Evolutionary conservation across 2,329 filamentous ascomycete genomes (phyloP).

Genomic region (Amesomyces nigricolor): DNA sequence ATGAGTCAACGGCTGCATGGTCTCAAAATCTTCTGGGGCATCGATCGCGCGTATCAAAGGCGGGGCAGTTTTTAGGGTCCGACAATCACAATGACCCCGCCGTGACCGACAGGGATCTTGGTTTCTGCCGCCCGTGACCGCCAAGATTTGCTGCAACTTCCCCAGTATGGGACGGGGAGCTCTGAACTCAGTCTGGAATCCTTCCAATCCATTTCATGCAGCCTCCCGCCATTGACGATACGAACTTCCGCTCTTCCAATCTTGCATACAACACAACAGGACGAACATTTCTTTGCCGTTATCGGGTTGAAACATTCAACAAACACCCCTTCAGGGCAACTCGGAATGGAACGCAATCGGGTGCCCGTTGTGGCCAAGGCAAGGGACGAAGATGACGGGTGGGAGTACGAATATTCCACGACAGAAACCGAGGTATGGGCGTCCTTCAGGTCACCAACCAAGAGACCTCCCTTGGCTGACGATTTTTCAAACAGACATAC

Average conservation of each 20-base stretch:
- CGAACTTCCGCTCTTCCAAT: too few species aligned
- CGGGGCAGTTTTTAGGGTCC: constrained; percentile 6
- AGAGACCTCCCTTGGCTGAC: background rate
- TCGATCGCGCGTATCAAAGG: constrained; percentile 3
- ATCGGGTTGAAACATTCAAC: background rate
- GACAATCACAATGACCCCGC: constrained; percentile 12
- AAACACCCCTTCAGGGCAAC: background rate
- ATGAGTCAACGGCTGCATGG: constrained; percentile 18
- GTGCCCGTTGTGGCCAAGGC: background rate
- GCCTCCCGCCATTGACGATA: too few species aligned
- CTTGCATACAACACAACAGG: too few species aligned
- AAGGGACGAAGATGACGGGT: constrained; percentile 48
- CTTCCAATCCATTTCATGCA: too few species aligned
- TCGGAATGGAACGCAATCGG: background rate
- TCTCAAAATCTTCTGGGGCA: constrained; percentile 15
- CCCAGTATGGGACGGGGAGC: background rate
- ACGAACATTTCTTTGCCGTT: too few species aligned
- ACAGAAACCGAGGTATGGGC: constrained; percentile 54
- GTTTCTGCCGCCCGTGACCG: constrained; percentile 29
- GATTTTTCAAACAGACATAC: constrained; percentile 45
- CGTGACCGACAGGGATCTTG: constrained; percentile 8
- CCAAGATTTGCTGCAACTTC: constrained; percentile 21
- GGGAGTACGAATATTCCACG: constrained; percentile 62
- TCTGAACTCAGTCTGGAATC: too few species aligned
- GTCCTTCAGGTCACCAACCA: background rate